Evolutionary conservation across 2,329 filamentous ascomycete species (phyloP), one percentile per base, ranked within the genome.

Genomic region (Xylariales sp.): DNA sequence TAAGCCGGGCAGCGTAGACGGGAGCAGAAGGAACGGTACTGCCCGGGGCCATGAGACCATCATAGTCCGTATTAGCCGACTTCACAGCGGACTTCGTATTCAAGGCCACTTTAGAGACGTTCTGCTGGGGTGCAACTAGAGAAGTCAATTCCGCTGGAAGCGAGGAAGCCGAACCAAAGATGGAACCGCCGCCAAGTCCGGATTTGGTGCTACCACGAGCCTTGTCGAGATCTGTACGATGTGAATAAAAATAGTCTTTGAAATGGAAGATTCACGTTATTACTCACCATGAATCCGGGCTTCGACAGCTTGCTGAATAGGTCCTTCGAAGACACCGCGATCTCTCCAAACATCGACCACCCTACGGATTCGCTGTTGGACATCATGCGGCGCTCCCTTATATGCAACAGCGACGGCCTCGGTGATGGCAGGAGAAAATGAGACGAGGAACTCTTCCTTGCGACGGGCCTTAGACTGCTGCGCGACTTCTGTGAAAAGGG

Each of bases 311-410:
- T 90, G 88, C 78, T 97, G 91, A 56, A 97, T 92, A 0, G 91
- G 87, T 0, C 80, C 79, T 69, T 97, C 93, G 75, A 99, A 99
- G 53, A 99, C 96, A 60, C 84, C 83, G 43, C 96, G 87, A 75
- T 95, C 90, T 76, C 91, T 91, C 96, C 96, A 99, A 18, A 99
- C 96, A 75, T 98, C 95, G 3, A 98, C 89, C 0, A 98, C 95
- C 39, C 96, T 88, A 68, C 91, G 88, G 45, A 99, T 84, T 79
- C 97, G 97, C 66, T 88, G 87, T 78, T 98, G 96, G 34, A 97
- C 89, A 59, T 99, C 95, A 45, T 89, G 86, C 7, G 93, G 89
- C 1, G 94, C 91, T 68, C 94, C 93, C 80, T 95, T 97, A 80
- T 98, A 99, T 46, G 96, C 95, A n/a, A 88, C 85, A 14, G 93